Evolutionary conservation across 768 basidiomycete species (phyloP), one percentile per base, ranked within the genome.

Genomic region (Tricholoma matsutake): DNA sequence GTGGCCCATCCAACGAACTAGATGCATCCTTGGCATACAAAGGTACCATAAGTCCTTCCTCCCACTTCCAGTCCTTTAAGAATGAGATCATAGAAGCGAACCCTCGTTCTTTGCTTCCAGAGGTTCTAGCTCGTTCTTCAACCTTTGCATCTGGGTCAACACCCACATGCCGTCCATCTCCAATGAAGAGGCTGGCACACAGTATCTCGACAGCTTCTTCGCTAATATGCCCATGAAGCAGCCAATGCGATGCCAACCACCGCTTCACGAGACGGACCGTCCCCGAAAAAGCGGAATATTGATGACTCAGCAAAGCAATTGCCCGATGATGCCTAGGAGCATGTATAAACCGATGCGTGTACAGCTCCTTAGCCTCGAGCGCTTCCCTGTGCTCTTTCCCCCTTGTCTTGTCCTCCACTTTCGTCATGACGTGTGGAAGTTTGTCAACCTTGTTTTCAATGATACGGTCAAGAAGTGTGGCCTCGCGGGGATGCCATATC

Each of bases 211-310:
- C 83, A 0, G 84, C 87, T 71, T 98, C 94, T 61, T 86, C 83
- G 6, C 82, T 81, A 57, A 98, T 78, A 65, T 93, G 89, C 0
- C 80, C 74, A 4, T 83, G 79, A 34, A 98, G 81, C 59, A 97
- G 81, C 89, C 91, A 93, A 70, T 99, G 97, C 6, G 89, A 79
- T 0, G 91, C 86, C 57, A 98, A 78, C 97, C 97, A 99, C 45
- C 96, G 84, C 76, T 98, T 96, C 55, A 92, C 83, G 14, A 98
- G 81, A 39, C 97, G 82, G 14, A 92, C 90, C 0, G 96, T 94
- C 8, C 89, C 86, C 2, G 93, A 81, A 72, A 87, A 97, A 10
- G 94, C 91, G 0, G 85, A 72, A 68, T 85, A 89, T 52, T 84
- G 86, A 72, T 98, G 94, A 54, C 86, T 87, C 18, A 98, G 77